phyloP scores from a whole-genome alignment of 805 yeast species.

The Nakazawaea wyomingensis region DNA sequence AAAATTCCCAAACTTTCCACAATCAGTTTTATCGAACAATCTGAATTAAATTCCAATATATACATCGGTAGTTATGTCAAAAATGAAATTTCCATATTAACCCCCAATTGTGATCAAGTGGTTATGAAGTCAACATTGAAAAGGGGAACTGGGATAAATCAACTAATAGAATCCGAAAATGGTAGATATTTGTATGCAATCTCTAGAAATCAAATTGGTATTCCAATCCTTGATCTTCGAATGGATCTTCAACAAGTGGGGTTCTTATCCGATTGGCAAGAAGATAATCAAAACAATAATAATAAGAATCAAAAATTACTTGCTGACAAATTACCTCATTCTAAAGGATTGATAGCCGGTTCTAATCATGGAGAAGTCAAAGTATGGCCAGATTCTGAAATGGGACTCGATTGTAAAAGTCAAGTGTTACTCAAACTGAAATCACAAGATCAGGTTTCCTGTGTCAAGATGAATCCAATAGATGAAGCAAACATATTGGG shows the following conservation, averaged over 20 bases:
- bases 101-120: constrained; percentile 15
- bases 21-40: constrained; percentile 17
- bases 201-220: constrained; percentile 23
- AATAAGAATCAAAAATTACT: constrained; percentile 20
- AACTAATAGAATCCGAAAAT: constrained; percentile 29
- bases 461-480: constrained; percentile 1
- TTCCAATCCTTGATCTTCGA: constrained; percentile 31
- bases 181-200: constrained; percentile 30
- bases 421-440: constrained; percentile 13
- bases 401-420: constrained; percentile 13
- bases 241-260: constrained; percentile 19
- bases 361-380: constrained; percentile 16
- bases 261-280: constrained; percentile 10
- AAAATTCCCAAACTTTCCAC: constrained; percentile 15
- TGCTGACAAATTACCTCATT: constrained; percentile 18
- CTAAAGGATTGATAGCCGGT: constrained; percentile 26
- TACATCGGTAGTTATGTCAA: constrained; percentile 3
- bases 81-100: constrained; percentile 23
- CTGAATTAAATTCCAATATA: neutral
- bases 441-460: constrained; percentile 14
- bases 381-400: constrained; percentile 12
- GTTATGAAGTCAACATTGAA: constrained; percentile 6
- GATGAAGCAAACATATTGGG: neutral
- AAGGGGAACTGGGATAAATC: constrained; percentile 28
- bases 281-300: no score